phyloP scores from a whole-genome alignment of 805 yeast genomes.

The Lachancea meyersii region DNA sequence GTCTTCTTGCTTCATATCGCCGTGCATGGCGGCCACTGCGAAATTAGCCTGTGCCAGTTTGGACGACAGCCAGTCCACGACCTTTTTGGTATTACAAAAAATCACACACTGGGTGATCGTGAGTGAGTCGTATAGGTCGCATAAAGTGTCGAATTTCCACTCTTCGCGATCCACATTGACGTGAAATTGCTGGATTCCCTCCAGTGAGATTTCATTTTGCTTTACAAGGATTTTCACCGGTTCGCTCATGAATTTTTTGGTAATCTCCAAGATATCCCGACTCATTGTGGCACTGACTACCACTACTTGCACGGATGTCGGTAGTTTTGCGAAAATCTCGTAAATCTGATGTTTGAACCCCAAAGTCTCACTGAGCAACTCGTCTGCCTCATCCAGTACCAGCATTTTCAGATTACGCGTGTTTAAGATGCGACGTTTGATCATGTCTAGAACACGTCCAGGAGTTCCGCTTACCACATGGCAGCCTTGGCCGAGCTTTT shows the following conservation, averaged over 20 bases:
- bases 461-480: slow-evolving; percentile 97
- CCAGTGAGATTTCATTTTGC: slow-evolving; percentile 90
- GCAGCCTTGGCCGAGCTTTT: slow-evolving; percentile 57
- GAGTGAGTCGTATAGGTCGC: slow-evolving; percentile 90
- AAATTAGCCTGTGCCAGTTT: slow-evolving; percentile 72
- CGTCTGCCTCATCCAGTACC: slow-evolving; percentile 95
- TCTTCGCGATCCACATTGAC: slow-evolving; percentile 89
- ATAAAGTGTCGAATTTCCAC: slow-evolving; percentile 89
- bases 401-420: slow-evolving; percentile 80
- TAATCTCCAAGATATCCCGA: slow-evolving; percentile 82
- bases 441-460: slow-evolving; percentile 89
- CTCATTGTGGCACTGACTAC: slow-evolving; percentile 94
- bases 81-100: slow-evolving; percentile 92
- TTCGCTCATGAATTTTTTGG: slow-evolving; percentile 88
- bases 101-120: slow-evolving; percentile 97
- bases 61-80: slow-evolving; percentile 83
- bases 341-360: slow-evolving; percentile 96
- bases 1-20: slow-evolving; percentile 90
- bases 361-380: slow-evolving; percentile 71
- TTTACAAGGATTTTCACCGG: slow-evolving; percentile 92
- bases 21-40: slow-evolving; percentile 92
- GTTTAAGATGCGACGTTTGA: slow-evolving; percentile 70
- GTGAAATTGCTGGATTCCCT: slow-evolving; percentile 91
- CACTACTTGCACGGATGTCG: slow-evolving; percentile 87
- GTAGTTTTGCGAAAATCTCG: slow-evolving; percentile 84